Percentiles rank a stretch among this genome's conserved stretches.
These are phyloP conservation scores for Leccinum barrowsii DNA, from an alignment of 768 basidiomycete genomes.

Conservation along the genomic window DNA sequence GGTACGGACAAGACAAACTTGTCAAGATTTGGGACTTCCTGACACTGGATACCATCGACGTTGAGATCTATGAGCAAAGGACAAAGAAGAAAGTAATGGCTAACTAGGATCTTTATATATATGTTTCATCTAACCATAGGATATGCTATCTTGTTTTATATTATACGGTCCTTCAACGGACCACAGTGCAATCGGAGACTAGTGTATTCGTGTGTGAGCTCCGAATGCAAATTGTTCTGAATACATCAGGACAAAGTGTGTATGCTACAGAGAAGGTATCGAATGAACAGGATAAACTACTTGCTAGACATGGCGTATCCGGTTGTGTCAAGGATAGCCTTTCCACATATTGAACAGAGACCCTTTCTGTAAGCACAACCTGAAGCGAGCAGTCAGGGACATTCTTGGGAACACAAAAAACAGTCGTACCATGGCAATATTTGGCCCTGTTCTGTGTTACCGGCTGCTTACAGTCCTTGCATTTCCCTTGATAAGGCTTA, in stretches of 20 bases:
- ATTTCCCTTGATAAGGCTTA: conserved; percentile 83
- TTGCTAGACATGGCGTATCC: conserved; percentile 86
- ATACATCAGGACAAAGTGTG: conserved; percentile 11
- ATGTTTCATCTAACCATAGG: conserved; percentile 2
- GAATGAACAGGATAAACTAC: conserved; percentile 29
- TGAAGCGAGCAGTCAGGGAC: conserved; percentile 27
- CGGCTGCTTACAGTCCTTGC: conserved; percentile 83
- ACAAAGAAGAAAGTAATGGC: conserved; percentile 22
- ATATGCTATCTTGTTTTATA: conserved; percentile 13
- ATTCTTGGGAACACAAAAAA: conserved; percentile 3
- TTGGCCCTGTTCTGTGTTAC: conserved; percentile 85
- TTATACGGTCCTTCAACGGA: not conserved
- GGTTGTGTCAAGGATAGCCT: conserved; percentile 78
- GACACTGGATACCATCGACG: conserved; percentile 85
- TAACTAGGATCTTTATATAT: conserved; percentile 17
- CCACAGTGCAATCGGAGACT: not conserved
- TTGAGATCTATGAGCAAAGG: conserved; percentile 69
- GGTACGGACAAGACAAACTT: conserved; percentile 78
- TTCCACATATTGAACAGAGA: conserved; percentile 83
- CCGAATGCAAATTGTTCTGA: not conserved
- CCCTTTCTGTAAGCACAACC: conserved; percentile 90
- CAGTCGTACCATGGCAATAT: conserved; percentile 75
- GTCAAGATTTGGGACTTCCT: conserved; percentile 83
- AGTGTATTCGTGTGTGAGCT: not conserved
- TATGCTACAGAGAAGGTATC: conserved; percentile 26